These are phyloP conservation scores for Aureobasidium subglaciale DNA, from an alignment of 2,329 filamentous ascomycete genomes.

Conservation along the genomic window DNA sequence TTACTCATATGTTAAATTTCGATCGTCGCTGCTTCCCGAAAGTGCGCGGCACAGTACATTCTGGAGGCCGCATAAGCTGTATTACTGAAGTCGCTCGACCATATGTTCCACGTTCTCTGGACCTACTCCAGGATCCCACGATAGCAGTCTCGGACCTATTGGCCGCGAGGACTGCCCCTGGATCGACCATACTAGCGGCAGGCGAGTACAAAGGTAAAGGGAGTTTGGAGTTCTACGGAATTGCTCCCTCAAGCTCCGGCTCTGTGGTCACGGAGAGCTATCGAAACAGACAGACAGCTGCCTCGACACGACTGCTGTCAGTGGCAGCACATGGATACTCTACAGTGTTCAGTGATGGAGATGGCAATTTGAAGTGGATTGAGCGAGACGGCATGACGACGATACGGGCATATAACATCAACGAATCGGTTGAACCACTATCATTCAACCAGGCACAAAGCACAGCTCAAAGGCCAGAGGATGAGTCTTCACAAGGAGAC, in stretches of 20 bases:
- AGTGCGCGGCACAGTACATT: slow-evolving; percentile 71
- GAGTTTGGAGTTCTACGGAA: slow-evolving; percentile 76
- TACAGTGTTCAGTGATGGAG: slow-evolving; percentile 75
- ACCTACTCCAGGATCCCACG: slow-evolving; percentile 47
- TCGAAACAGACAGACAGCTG: slow-evolving; percentile 78
- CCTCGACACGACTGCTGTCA: slow-evolving; percentile 71
- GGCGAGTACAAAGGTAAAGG: slow-evolving; percentile 91
- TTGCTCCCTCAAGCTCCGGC: slow-evolving; percentile 35
- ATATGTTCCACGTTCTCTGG: slow-evolving; percentile 56
- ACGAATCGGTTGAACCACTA: slow-evolving; percentile 27
- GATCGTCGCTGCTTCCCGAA: slow-evolving; percentile 79
- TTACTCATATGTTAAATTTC: slow-evolving; percentile 82
- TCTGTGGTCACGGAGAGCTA: slow-evolving; percentile 30
- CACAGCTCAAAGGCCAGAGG: slow-evolving; percentile 18
- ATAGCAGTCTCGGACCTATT: slow-evolving; percentile 45
- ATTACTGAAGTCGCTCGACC: slow-evolving; percentile 63
- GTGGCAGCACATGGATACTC: slow-evolving; percentile 75
- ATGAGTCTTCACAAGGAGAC: slow-evolving; percentile 47
- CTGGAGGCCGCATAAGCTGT: slow-evolving; percentile 70
- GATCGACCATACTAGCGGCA: slow-evolving; percentile 68
- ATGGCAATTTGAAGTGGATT: slow-evolving; percentile 82
- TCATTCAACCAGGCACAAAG: slow-evolving; percentile 15
- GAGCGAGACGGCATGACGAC: slow-evolving; percentile 67
- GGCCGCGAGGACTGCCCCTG: slow-evolving; percentile 46
- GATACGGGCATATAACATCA: slow-evolving; percentile 53